Base-by-base conservation (phyloP, 345 rosid genomes). In the Capsella bursapastoris region DNA sequence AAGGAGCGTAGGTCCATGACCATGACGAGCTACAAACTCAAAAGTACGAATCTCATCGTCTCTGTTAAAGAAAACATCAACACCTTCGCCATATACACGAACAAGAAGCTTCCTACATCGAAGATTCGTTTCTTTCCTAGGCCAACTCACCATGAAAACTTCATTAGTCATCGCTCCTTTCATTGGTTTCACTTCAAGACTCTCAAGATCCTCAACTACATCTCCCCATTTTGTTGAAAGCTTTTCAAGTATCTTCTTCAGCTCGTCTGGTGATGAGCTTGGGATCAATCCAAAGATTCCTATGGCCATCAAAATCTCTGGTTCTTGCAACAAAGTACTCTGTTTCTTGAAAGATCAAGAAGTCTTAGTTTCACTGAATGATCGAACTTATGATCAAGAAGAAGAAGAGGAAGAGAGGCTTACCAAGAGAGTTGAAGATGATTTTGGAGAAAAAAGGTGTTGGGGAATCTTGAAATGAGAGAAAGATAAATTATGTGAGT, bases 121-220 rank as follows among this genome's bases (percentile, higher is more conserved):
- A 34, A 81, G 79, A 56, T 70, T 61, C 15, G 51, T 78, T 7
- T 70, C 85, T 13, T 66, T 80, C 15, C 88, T 75, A 2, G 96
- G 91, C 96, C 97, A 90, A 40, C 73, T 85, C 40, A 91, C 83
- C 86, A 86, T 90, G 80, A 77, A 91, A 38, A 91, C 96, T 83
- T 89, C 91, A 55, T 91, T 91, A 4, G 97, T 91, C 96, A 91
- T 86, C 16, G 96, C 97, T 44, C 93, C 97, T 53, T 86, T 86
- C 41, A 89, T 64, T 11, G 89, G 89, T 1, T 82, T 78, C 77
- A 86, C 88, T 80, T 89, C 80, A 74, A 85, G 72, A 29, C 69
- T 66, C 73, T 72, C 78, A 61, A 79, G 52, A 72, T 88, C 92
- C 15, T 86, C 89, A 32, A 88, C 79, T 29, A 79, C 85, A 52